These are phyloP conservation scores for Chiua sp. DNA, from an alignment of 1,284 basidiomycete species.

Conservation along the genomic window DNA sequence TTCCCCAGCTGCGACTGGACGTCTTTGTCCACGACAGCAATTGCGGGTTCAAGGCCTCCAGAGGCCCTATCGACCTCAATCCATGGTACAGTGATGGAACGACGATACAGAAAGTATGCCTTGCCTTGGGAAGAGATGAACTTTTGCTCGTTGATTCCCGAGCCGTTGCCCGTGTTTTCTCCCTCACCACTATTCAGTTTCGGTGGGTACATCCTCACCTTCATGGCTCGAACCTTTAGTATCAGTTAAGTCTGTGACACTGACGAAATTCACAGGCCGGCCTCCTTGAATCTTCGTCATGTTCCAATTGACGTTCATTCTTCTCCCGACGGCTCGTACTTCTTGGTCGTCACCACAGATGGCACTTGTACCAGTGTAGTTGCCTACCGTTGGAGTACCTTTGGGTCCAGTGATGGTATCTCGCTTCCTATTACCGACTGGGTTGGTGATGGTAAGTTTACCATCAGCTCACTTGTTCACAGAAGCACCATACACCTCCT, in stretches of 20 bases:
- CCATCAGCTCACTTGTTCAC: slow-evolving; percentile 51
- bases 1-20: slow-evolving; percentile 43
- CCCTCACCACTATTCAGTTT: slow-evolving; percentile 57
- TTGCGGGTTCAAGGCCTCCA: slow-evolving; percentile 42
- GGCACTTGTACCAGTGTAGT: slow-evolving; percentile 30
- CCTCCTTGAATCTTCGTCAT: slow-evolving; percentile 44
- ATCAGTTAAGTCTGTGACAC: too few species aligned
- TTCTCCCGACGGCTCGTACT: slow-evolving; percentile 60
- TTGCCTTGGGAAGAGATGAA: slow-evolving; percentile 54
- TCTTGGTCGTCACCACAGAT: slow-evolving; percentile 41
- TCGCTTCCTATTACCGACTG: slow-evolving; percentile 39
- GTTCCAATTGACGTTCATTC: slow-evolving; percentile 44
- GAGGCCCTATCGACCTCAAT: slow-evolving; percentile 46
- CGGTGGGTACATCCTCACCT: slow-evolving; percentile 41
- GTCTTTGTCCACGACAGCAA: slow-evolving; percentile 50
- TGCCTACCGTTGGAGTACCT: slow-evolving; percentile 60
- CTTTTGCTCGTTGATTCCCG: slow-evolving; percentile 52
- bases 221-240: background rate
- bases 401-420: slow-evolving; percentile 55
- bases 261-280: slow-evolving; percentile 43
- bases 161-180: slow-evolving; percentile 51
- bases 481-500: slow-evolving; percentile 49
- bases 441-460: slow-evolving; percentile 27
- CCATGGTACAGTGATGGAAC: slow-evolving; percentile 47
- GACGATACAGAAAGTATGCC: slow-evolving; percentile 42